Conservation (phyloP, 331 rosid species). For the Malus hybrid region DNA sequence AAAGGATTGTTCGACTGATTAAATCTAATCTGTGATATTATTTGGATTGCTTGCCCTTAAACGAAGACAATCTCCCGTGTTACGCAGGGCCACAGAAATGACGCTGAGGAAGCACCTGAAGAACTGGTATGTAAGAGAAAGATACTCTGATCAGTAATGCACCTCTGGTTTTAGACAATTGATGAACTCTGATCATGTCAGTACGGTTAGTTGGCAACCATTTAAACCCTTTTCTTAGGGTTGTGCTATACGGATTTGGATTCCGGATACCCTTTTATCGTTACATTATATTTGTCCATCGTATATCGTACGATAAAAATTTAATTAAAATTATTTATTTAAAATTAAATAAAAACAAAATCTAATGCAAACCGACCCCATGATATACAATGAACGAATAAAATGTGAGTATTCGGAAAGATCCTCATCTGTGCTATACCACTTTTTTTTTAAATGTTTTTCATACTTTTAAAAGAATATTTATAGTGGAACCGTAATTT, state of each 20-base stretch:
- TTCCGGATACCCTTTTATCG: too few relatives aligned
- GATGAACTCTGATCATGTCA: neutral
- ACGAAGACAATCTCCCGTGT: neutral
- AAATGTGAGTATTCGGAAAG: fast-evolving
- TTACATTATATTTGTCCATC: fast-evolving
- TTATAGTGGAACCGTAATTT: too few relatives aligned
- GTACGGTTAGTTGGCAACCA: neutral
- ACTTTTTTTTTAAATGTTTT: too few relatives aligned
- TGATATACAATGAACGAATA: too few relatives aligned
- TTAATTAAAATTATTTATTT: too few relatives aligned
- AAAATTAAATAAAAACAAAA: too few relatives aligned
- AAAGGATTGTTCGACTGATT: slow-evolving; percentile 56
- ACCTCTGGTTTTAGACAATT: neutral
- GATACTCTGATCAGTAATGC: neutral
- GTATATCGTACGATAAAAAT: fast-evolving
- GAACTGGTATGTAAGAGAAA: slow-evolving; percentile 6
- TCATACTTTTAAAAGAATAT: too few relatives aligned
- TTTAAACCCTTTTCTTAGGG: too few relatives aligned
- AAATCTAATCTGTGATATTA: neutral
- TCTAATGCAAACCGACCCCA: fast-evolving
- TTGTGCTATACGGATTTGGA: too few relatives aligned
- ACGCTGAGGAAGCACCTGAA: slow-evolving; percentile 25
- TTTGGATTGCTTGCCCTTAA: neutral
- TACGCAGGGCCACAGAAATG: slow-evolving; percentile 4
- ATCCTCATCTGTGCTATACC: too few relatives aligned